A percentile compares a stretch with the other conserved stretches of the same genome.
Evolutionary conservation across 257 asterid species (phyloP).

Genomic region (Scutellaria minor): DNA sequence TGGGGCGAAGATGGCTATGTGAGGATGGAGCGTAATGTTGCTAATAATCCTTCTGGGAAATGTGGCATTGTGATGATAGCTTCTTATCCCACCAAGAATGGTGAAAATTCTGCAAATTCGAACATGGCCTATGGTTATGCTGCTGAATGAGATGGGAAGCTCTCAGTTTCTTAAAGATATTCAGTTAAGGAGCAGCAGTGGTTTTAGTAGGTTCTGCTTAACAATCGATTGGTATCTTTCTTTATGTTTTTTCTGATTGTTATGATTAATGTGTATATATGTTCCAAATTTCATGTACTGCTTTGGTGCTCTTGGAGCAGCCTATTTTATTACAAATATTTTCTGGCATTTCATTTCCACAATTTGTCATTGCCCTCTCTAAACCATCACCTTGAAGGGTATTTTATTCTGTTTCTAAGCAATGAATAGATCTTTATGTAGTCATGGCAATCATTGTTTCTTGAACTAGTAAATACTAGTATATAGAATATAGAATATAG

Average conservation of each 20-base stretch:
- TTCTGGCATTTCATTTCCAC: constrained; percentile 8
- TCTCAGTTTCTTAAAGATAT: background rate
- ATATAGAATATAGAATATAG: too few relatives aligned
- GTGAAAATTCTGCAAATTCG: background rate
- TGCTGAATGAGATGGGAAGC: constrained; percentile 35
- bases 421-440: too few relatives aligned
- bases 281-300: constrained; percentile 26
- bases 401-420: too few relatives aligned
- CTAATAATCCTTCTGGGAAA: constrained; percentile 44
- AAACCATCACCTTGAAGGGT: too few relatives aligned
- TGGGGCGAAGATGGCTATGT: constrained; percentile 93
- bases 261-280: constrained; percentile 39
- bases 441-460: too few relatives aligned
- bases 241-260: background rate
- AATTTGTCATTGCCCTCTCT: background rate
- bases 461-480: too few relatives aligned
- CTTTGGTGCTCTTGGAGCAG: background rate
- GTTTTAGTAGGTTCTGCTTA: constrained; percentile 33
- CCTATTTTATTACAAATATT: constrained; percentile 2
- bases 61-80: constrained; percentile 78
- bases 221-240: constrained; percentile 20
- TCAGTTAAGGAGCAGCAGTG: constrained; percentile 25
- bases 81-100: constrained; percentile 71
- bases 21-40: constrained; percentile 57
- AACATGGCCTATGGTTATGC: constrained; percentile 35